Base-by-base conservation (phyloP, 2,329 filamentous ascomycete species). In the Thielaviopsis ethacetica region DNA sequence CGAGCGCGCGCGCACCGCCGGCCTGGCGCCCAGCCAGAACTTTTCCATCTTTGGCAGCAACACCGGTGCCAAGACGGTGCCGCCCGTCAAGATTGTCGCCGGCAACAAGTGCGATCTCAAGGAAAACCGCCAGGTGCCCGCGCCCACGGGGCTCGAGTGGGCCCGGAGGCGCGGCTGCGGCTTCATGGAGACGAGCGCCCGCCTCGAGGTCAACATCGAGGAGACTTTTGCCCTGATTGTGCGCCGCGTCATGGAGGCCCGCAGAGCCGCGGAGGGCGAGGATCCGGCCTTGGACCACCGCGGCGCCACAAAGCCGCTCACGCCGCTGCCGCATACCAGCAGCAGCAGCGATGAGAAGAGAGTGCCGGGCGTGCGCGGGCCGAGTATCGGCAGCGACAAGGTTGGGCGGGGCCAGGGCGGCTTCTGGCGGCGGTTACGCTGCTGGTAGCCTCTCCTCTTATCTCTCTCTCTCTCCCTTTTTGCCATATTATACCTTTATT, bases 101-200 rank as follows among this genome's bases (percentile, higher is more conserved):
- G 88, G 87, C 38, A 93, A 93, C 73, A 93, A 91, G 73, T 91
- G 87, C 74, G 88, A 93, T 71, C 71, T 91, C 62, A 83, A 87
- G 67, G 78, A 84, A 65, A 78, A 76, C 64, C 74, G 88, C 54
- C 77, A 83, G 68, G 82, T 93, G 9, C 73, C 80, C n/a, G 85
- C 85, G 6, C 77, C 82, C 50, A 73, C 79, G 59, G 88, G 88
- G 0, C 73, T 91, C 51, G 85, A 90, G 65, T 93, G 88, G 87
- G 86, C 88, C 56, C 75, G 86, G 62, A 75, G 74, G 61, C 76
- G 80, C 58, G 82, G 82, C 51, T 91, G 86, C 71, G 88, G 87
- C 47, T 93, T 93, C 72, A 93, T 93, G 88, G 88, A 93, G 78
- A 93, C 88, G 62, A 89, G 85, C 66, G 88, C 88, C 4, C 75